Base-by-base conservation (phyloP, 2,329 filamentous ascomycete genomes). In the Grosmannia clavigera region DNA sequence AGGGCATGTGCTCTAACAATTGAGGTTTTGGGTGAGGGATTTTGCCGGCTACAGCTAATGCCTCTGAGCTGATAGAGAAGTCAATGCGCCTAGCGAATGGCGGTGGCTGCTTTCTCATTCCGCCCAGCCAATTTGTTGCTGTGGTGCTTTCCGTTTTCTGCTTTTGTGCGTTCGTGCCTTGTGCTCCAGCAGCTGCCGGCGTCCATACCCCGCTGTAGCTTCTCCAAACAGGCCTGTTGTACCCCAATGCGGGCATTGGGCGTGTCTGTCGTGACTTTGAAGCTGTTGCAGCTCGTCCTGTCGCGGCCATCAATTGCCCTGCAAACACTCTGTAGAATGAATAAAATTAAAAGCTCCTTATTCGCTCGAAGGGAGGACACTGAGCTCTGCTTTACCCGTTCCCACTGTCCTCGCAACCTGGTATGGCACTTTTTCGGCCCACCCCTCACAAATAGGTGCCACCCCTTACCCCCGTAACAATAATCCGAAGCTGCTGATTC, bases 401-500 rank as follows among this genome's bases (percentile, higher is more conserved):
- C 10, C 40, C 40, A 43, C 40, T 43, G 40, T 40, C 38, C 38
- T 40, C 14, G 12, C 9, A 11, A 16, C 38, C 38, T 40, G 14
- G 38, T 40, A 38, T 31, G 50, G 50, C 27, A 54, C 51, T 19
- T 25, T 29, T 55, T 55, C 61, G 60, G 60, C 43, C 40, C 58
- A 58, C 25, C 60, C 60, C 59, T 25, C 35, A 12, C 40, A 11
- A 38, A 31, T 31, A 31, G 29, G 40, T 53, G 38, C 57, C 55
- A 38, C 19, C 58, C 55, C 33, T 55, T 22, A 19, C 29, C 48
- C 46, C 52, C 58, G 55, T 51, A 62, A 62, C 59, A 64, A 66
- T 68, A 68, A 68, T 68, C 63, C 62, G 62, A 57, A n/a, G 19
- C 50, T 38, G 59, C 64, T 68, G 66, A 68, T 68, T 68, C 64